These are phyloP conservation scores for Fusarium goolgardi DNA, from an alignment of 2,329 filamentous ascomycete species.

Conservation along the genomic window DNA sequence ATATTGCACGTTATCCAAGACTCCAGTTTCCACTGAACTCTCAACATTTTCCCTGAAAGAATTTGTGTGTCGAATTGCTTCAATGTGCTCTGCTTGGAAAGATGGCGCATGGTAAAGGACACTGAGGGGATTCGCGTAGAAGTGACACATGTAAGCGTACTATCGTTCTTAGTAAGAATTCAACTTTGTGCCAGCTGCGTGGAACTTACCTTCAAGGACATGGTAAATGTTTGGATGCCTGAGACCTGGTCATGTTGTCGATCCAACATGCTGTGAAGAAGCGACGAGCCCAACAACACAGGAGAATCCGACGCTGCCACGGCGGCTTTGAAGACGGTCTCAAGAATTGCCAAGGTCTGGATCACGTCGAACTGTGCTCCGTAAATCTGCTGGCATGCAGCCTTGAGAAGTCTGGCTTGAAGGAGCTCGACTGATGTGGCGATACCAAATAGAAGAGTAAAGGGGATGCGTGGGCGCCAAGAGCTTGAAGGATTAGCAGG, in stretches of 20 bases:
- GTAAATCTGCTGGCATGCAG: constrained; percentile 73
- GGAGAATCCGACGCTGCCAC: constrained; percentile 68
- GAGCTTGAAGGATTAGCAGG: constrained; percentile 55
- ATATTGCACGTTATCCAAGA: constrained; percentile 57
- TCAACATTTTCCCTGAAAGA: constrained; percentile 74
- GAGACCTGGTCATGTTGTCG: constrained; percentile 82
- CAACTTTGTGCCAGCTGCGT: neutral
- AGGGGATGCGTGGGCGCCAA: constrained; percentile 81
- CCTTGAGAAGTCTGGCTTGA: constrained; percentile 77
- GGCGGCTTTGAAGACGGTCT: constrained; percentile 75
- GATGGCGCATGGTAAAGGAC: constrained; percentile 62
- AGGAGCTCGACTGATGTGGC: constrained; percentile 85
- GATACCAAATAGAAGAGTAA: constrained; percentile 81
- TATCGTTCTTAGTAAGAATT: constrained; percentile 50
- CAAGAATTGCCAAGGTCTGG: constrained; percentile 76
- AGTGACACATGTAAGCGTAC: constrained; percentile 89
- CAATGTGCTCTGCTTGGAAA: constrained; percentile 70
- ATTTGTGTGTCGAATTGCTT: constrained; percentile 73
- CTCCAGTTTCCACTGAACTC: constrained; percentile 56
- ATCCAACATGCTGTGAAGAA: constrained; percentile 73
- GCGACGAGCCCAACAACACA: constrained; percentile 71
- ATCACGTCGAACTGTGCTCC: constrained; percentile 83
- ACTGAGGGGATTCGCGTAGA: constrained; percentile 81
- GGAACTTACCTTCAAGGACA: constrained; percentile 71
- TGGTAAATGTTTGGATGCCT: constrained; percentile 77